These are phyloP conservation scores for Remersonia thermophila DNA, from an alignment of 2,329 filamentous ascomycete genomes.

Conservation along the genomic window DNA sequence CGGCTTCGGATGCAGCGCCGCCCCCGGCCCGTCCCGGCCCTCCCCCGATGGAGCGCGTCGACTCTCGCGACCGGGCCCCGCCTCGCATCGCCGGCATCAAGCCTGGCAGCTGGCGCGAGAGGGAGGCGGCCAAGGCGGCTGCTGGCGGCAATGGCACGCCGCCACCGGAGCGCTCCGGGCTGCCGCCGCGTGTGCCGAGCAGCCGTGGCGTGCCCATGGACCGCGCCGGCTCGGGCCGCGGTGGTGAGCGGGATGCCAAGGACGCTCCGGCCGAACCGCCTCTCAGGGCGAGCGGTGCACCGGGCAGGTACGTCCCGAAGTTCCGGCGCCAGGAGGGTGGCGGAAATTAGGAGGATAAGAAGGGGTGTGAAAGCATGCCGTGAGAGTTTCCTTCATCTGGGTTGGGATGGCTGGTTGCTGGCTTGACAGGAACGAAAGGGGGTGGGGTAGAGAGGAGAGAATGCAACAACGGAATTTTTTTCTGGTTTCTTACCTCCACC, in stretches of 20 bases:
- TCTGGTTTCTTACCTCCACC: too few relatives aligned
- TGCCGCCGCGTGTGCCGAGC: slow-evolving; percentile 22
- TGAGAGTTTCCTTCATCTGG: too few relatives aligned
- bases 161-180: slow-evolving; percentile 15
- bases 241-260: slow-evolving; percentile 24
- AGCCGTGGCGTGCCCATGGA: slow-evolving; percentile 31
- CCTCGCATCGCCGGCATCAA: slow-evolving; percentile 42
- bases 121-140: slow-evolving; percentile 37
- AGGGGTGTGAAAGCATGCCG: too few relatives aligned
- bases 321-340: slow-evolving; percentile 16
- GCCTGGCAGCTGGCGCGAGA: slow-evolving; percentile 41
- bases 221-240: slow-evolving; percentile 31
- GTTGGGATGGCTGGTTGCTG: too few relatives aligned
- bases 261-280: slow-evolving; percentile 33
- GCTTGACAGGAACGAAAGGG: too few relatives aligned
- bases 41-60: slow-evolving; percentile 28
- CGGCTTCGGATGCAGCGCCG: slow-evolving; percentile 7
- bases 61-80: slow-evolving; percentile 34
- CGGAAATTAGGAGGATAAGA: too few relatives aligned
- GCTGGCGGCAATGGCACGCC: slow-evolving; percentile 7
- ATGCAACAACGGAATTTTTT: too few relatives aligned
- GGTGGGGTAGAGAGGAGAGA: too few relatives aligned
- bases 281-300: slow-evolving; percentile 38
- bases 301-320: slow-evolving; percentile 49
- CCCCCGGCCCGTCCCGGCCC: slow-evolving; percentile 22